Conservation (phyloP, 2,329 filamentous ascomycete species). For the Aureobasidium sp. region DNA sequence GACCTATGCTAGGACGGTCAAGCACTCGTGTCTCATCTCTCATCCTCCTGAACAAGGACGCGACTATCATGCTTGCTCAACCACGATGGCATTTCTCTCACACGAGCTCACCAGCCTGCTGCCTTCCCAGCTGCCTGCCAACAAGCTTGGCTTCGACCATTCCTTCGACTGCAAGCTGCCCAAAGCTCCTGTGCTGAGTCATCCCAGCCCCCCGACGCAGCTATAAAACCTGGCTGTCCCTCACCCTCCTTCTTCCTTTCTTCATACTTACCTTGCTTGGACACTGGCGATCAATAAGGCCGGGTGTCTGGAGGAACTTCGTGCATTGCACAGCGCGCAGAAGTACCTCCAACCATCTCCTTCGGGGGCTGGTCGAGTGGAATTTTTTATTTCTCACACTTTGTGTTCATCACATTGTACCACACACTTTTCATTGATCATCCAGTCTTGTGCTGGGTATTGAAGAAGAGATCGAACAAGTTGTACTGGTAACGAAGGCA, state of each 20-base stretch:
- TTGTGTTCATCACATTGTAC: background rate
- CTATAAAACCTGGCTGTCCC: too few relatives aligned
- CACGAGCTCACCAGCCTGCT: too few relatives aligned
- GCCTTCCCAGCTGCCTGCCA: background rate
- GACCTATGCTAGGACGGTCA: background rate
- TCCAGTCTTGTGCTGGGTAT: background rate
- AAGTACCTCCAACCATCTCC: slow-evolving; percentile 2
- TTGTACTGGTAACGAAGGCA: too few relatives aligned
- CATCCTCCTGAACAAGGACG: too few relatives aligned
- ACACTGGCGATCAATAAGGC: slow-evolving; percentile 9
- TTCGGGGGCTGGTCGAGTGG: slow-evolving; percentile 7
- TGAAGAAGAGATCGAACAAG: slow-evolving; percentile 10
- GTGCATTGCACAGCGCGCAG: slow-evolving; percentile 15
- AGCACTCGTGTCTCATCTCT: background rate
- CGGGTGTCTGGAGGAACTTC: background rate
- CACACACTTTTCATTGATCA: slow-evolving; percentile 5
- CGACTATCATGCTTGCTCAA: background rate
- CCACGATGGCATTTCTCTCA: background rate
- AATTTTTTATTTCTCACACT: slow-evolving; percentile 9
- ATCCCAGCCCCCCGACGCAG: too few relatives aligned
- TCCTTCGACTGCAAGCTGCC: too few relatives aligned
- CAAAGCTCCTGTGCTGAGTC: too few relatives aligned
- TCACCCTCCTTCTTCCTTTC: background rate
- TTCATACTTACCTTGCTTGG: background rate
- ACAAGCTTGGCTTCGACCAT: background rate